Percentiles rank a stretch among this genome's conserved stretches.
Conservation (phyloP, 164 flowering plant genomes). For the Malania oleifera region DNA sequence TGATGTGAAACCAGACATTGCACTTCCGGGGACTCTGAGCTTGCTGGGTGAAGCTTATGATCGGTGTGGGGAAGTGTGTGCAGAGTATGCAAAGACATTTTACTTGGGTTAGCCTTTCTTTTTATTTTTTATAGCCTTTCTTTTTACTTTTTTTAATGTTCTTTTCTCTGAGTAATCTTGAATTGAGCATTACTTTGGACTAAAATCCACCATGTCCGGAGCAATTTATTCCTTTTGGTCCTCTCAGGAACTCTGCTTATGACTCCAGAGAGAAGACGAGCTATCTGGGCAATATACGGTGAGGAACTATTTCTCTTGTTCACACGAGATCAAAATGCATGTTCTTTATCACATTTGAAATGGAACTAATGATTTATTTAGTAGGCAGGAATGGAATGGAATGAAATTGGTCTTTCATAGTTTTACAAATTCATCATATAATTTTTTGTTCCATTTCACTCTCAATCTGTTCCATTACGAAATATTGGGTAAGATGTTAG, state of each 20-base stretch:
- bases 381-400: too few species aligned
- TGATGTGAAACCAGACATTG: slow-evolving; percentile 51
- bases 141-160: not conserved
- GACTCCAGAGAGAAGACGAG: slow-evolving; percentile 78
- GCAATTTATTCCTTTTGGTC: not conserved
- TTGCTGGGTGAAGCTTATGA: slow-evolving; percentile 78
- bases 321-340: too few species aligned
- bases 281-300: slow-evolving; percentile 97
- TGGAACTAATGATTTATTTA: too few species aligned
- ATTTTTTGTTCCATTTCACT: too few species aligned
- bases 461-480: too few species aligned
- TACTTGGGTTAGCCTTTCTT: slow-evolving; percentile 58
- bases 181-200: too few species aligned
- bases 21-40: slow-evolving; percentile 42
- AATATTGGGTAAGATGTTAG: too few species aligned
- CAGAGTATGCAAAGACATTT: slow-evolving; percentile 93
- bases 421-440: too few species aligned
- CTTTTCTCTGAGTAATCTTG: not conserved
- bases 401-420: too few species aligned
- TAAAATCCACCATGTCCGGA: not conserved
- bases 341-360: too few species aligned
- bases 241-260: slow-evolving; percentile 74
- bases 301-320: slow-evolving; percentile 20
- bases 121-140: not conserved
- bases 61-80: slow-evolving; percentile 87